Conservation (phyloP, 2,329 filamentous ascomycete genomes). For the Triangularia verruculosa region DNA sequence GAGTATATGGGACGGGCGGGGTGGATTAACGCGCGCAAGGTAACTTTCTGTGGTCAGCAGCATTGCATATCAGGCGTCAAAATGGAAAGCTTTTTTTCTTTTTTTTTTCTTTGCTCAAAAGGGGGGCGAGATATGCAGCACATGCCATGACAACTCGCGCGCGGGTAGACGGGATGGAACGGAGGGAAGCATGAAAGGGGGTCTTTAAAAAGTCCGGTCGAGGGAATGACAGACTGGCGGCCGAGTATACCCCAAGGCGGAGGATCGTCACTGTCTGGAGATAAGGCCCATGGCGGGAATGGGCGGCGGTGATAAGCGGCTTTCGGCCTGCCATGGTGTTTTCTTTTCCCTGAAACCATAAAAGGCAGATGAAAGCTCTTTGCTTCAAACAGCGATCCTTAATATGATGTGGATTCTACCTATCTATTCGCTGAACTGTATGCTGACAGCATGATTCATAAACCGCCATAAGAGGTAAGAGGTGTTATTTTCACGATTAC, state of each 20-base stretch:
- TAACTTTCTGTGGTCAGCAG: background rate
- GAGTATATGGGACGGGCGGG: background rate
- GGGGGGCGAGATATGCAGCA: background rate
- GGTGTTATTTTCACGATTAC: too few species aligned
- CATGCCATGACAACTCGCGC: background rate
- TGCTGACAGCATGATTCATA: background rate
- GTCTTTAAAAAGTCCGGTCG: background rate
- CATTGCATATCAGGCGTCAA: slow-evolving; percentile 6
- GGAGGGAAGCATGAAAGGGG: background rate
- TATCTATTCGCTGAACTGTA: too few species aligned
- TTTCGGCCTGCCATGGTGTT: background rate
- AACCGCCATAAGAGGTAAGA: too few species aligned
- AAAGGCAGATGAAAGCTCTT: too few species aligned
- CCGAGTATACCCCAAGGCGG: background rate
- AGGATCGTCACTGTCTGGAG: background rate
- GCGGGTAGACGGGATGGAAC: background rate
- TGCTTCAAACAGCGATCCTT: background rate
- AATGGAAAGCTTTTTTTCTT: background rate
- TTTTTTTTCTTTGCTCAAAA: background rate
- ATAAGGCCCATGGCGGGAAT: background rate
- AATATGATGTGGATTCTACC: background rate
- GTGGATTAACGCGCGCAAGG: background rate
- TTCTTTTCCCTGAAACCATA: too few species aligned
- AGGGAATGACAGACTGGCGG: background rate
- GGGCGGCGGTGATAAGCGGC: background rate